phyloP scores from a whole-genome alignment of 2,329 filamentous ascomycete genomes.

The Gnomoniopsis smithogilvyi region DNA sequence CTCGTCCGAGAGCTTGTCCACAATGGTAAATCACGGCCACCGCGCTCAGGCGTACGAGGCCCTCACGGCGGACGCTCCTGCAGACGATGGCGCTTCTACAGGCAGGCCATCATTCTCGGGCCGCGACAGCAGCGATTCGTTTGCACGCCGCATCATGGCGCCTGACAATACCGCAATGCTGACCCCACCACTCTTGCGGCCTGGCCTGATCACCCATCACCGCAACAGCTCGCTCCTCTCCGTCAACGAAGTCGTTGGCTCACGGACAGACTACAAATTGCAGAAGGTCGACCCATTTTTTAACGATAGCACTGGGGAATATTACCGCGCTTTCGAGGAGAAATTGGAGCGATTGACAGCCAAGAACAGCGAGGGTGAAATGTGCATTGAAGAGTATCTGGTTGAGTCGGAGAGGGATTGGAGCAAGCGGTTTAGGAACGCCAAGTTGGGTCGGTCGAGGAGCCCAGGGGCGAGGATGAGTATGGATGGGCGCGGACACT shows the following conservation, averaged over 20 bases:
- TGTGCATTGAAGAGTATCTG: conserved; percentile 65
- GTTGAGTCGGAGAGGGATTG: conserved; percentile 65
- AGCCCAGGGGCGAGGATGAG: not conserved
- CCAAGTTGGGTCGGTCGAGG: conserved; percentile 46
- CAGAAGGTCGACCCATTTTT: conserved; percentile 68
- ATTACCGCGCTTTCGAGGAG: conserved; percentile 55
- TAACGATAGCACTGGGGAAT: conserved; percentile 61
- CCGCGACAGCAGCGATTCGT: conserved; percentile 25
- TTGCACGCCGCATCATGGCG: conserved; percentile 26
- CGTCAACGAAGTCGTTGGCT: conserved; percentile 54
- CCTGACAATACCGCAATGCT: conserved; percentile 6
- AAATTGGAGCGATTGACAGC: conserved; percentile 42
- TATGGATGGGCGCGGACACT: not conserved
- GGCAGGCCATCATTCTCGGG: not conserved
- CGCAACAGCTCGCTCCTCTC: conserved; percentile 37
- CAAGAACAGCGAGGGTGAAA: conserved; percentile 46
- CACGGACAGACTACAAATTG: conserved; percentile 60
- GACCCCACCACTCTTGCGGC: not conserved
- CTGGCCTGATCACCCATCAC: not conserved
- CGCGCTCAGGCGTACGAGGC: not conserved
- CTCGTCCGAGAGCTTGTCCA: conserved; percentile 12
- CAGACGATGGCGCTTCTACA: not conserved
- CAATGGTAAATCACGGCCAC: conserved; percentile 1
- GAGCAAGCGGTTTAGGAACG: conserved; percentile 57
- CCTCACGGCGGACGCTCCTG: not conserved